Conservation (phyloP, 2,329 filamentous ascomycete genomes). For the Aureobasidium sp. region DNA sequence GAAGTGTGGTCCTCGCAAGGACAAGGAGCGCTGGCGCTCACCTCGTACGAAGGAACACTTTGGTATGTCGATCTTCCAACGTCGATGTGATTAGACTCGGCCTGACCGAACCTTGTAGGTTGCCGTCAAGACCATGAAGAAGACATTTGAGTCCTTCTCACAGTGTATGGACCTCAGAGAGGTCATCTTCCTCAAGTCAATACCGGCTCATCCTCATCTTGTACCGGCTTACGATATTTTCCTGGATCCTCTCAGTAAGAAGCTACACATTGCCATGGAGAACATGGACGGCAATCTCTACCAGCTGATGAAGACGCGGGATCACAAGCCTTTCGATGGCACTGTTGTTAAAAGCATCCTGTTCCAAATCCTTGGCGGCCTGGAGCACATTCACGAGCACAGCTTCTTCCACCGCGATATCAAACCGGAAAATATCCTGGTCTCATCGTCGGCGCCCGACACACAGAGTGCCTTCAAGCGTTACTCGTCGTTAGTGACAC, state of each 20-base stretch:
- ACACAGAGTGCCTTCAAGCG: conserved; percentile 77
- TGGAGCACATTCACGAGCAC: conserved; percentile 96
- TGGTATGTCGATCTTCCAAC: conserved; percentile 56
- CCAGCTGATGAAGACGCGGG: conserved; percentile 95
- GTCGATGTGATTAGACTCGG: conserved; percentile 17
- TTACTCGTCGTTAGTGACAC: conserved; percentile 89
- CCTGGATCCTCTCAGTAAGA: conserved; percentile 89
- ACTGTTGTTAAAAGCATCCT: conserved; percentile 94
- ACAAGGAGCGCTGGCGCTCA: conserved; percentile 84
- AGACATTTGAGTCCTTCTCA: conserved; percentile 87
- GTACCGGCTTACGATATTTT: conserved; percentile 99
- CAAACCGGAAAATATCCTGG: conserved; percentile 97
- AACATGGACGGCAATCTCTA: conserved; percentile 99
- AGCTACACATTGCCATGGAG: conserved; percentile 97
- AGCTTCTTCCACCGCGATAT: conserved; percentile 98
- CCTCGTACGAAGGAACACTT: conserved; percentile 80
- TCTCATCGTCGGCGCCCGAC: conserved; percentile 84
- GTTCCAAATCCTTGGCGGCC: conserved; percentile 90
- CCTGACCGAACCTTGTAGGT: conserved; percentile 51
- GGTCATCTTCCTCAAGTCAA: conserved; percentile 87
- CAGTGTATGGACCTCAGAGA: conserved; percentile 91
- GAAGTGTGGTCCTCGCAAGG: conserved; percentile 85
- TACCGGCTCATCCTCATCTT: conserved; percentile 81
- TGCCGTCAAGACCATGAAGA: conserved; percentile 99
- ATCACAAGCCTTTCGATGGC: conserved; percentile 88